Evolutionary conservation across 164 flowering plant species (phyloP).

Genomic region (Aristolochia contorta): DNA sequence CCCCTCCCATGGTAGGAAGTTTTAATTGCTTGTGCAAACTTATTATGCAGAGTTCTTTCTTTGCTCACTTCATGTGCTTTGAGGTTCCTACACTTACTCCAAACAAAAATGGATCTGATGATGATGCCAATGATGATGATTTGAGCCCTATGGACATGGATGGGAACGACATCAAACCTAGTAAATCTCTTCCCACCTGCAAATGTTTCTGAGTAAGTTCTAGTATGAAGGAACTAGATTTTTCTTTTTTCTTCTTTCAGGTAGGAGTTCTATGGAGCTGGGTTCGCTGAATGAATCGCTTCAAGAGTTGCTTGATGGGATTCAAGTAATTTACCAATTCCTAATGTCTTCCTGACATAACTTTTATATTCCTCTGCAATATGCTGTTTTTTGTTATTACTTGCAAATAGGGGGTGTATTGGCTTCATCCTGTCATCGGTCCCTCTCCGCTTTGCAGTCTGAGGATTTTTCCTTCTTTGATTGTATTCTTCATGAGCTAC

Average conservation of each 20-base stretch:
- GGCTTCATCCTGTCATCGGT: too few relatives aligned
- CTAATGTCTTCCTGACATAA: too few relatives aligned
- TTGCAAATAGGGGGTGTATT: too few relatives aligned
- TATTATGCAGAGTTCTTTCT: slow-evolving; percentile 83
- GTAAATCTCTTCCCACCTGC: slow-evolving; percentile 19
- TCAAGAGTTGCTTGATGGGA: slow-evolving; percentile 86
- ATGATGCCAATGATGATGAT: slow-evolving; percentile 69
- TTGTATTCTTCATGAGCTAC: too few relatives aligned
- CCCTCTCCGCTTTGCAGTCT: too few relatives aligned
- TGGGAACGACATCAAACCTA: slow-evolving; percentile 66
- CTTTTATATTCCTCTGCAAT: too few relatives aligned
- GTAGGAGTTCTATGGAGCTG: slow-evolving; percentile 59
- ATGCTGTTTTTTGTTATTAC: too few relatives aligned
- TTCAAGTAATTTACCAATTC: slow-evolving; percentile 46
- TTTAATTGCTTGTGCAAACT: slow-evolving; percentile 4
- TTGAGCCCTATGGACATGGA: slow-evolving; percentile 92
- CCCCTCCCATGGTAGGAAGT: not conserved
- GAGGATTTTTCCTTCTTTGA: too few relatives aligned
- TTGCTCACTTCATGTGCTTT: slow-evolving; percentile 99
- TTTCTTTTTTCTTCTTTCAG: slow-evolving; percentile 21
- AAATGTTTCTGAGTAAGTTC: not conserved
- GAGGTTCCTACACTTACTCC: slow-evolving; percentile 94
- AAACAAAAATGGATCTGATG: slow-evolving; percentile 36
- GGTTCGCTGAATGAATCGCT: slow-evolving; percentile 79
- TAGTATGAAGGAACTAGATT: not conserved